These are phyloP conservation scores for Sherardia arvensis DNA, from an alignment of 257 asterid genomes.

Conservation along the genomic window DNA sequence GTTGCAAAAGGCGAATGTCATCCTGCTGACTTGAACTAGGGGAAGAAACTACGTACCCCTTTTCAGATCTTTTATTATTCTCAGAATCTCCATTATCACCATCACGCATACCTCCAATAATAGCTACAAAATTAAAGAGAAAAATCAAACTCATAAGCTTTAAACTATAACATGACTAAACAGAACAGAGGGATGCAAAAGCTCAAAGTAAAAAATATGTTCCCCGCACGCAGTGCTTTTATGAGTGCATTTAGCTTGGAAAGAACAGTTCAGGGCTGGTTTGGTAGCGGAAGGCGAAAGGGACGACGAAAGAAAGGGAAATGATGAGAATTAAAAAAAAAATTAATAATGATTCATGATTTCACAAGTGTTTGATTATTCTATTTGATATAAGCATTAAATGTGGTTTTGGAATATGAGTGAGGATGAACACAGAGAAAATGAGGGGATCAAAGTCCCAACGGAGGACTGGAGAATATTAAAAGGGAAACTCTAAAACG, in stretches of 20 bases:
- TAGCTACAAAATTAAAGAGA: not conserved
- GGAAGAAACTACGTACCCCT: constrained; percentile 15
- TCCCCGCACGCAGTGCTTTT: not conserved
- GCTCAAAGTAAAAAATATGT: not conserved
- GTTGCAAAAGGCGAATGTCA: constrained; percentile 27
- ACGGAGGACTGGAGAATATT: too few species aligned
- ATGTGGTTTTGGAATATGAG: not conserved
- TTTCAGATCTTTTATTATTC: constrained; percentile 36
- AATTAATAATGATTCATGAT: not conserved
- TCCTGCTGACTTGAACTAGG: constrained; percentile 47
- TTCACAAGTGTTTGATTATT: not conserved
- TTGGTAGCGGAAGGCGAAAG: not conserved
- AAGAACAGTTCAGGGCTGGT: not conserved
- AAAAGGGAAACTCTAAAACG: too few species aligned
- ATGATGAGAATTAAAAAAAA: too few species aligned
- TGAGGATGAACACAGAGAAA: not conserved
- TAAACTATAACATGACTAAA: not conserved
- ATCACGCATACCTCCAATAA: constrained; percentile 32
- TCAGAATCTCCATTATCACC: constrained; percentile 36
- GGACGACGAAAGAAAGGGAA: not conserved
- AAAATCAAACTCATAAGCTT: not conserved
- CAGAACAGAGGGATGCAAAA: not conserved
- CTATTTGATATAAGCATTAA: not conserved
- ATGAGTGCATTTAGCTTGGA: not conserved
- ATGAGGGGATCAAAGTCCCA: too few species aligned